These are phyloP conservation scores for Omphalotus guepiniiformis DNA, from an alignment of 768 basidiomycete genomes.

Conservation along the genomic window DNA sequence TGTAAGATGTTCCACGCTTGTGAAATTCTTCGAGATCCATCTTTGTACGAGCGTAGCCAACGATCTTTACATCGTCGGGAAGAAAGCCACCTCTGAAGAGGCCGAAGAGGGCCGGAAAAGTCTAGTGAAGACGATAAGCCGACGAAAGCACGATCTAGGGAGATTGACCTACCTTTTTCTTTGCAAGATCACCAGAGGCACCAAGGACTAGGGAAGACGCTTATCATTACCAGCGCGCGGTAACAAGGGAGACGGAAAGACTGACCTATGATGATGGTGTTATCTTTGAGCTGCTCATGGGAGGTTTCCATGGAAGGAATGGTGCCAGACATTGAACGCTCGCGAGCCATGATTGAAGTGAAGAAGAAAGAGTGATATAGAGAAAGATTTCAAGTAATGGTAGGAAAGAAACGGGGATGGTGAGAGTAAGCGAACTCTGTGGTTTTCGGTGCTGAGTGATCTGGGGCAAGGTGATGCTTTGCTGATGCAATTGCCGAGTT, in stretches of 20 bases:
- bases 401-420: slow-evolving; percentile 3
- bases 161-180: slow-evolving; percentile 77
- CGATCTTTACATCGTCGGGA: slow-evolving; percentile 80
- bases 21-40: slow-evolving; percentile 85
- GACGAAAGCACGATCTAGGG: background rate
- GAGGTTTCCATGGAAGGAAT: slow-evolving; percentile 81
- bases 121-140: slow-evolving; percentile 44
- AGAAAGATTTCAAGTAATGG: background rate
- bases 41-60: slow-evolving; percentile 96
- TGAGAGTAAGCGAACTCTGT: slow-evolving; percentile 15
- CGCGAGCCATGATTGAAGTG: slow-evolving; percentile 36
- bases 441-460: slow-evolving; percentile 6
- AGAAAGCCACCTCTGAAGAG: slow-evolving; percentile 80
- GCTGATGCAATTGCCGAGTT: too few relatives aligned
- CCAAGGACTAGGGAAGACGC: slow-evolving; percentile 64
- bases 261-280: slow-evolving; percentile 86
- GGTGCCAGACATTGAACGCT: slow-evolving; percentile 67
- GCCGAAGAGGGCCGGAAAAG: slow-evolving; percentile 91
- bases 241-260: slow-evolving; percentile 16
- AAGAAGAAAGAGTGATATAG: slow-evolving; percentile 8
- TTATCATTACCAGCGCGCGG: slow-evolving; percentile 12
- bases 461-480: background rate
- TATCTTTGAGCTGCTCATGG: slow-evolving; percentile 72
- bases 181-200: slow-evolving; percentile 95
- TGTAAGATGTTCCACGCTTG: slow-evolving; percentile 78